Conservation (phyloP, 495 filamentous ascomycete genomes). For the Lasiosphaeris hirsuta region DNA sequence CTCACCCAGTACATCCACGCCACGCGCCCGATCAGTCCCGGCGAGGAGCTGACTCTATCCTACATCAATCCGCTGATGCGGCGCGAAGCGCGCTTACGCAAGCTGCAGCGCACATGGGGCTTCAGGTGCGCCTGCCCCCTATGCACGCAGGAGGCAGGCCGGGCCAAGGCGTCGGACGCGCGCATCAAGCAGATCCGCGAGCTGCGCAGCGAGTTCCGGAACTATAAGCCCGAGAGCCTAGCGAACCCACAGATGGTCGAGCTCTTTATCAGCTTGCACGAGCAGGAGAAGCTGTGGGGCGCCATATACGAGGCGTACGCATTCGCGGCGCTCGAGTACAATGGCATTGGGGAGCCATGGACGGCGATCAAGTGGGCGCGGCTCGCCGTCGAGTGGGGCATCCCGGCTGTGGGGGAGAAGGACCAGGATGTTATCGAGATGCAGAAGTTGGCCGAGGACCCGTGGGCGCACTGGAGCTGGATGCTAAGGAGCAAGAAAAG, state of each 20-base stretch:
- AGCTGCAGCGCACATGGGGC: conserved; percentile 35
- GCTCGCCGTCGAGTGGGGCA: conserved; percentile 32
- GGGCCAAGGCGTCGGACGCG: conserved; percentile 30
- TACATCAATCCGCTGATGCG: conserved; percentile 39
- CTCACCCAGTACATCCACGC: conserved; percentile 39
- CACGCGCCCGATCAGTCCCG: conserved; percentile 30
- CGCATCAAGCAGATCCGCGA: conserved; percentile 31
- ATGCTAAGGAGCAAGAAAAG: conserved; percentile 20
- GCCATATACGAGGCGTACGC: conserved; percentile 37
- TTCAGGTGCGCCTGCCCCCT: conserved; percentile 37
- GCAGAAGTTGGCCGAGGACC: conserved; percentile 26
- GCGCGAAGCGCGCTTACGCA: conserved; percentile 23
- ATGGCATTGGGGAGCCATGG: conserved; percentile 34
- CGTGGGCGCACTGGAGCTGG: conserved; percentile 38
- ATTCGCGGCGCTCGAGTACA: conserved; percentile 39
- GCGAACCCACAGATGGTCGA: conserved; percentile 36
- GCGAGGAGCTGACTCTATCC: conserved; percentile 39
- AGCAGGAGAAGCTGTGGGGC: conserved; percentile 37
- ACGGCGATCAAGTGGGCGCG: conserved; percentile 35
- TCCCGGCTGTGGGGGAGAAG: conserved; percentile 33
- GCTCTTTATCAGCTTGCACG: conserved; percentile 33
- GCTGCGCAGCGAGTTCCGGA: conserved; percentile 26
- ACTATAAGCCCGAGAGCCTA: conserved; percentile 21
- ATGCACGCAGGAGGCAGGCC: conserved; percentile 24
- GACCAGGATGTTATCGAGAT: conserved; percentile 32